phyloP scores from a whole-genome alignment of 2,329 filamentous ascomycete genomes.

The Colletotrichum sojae region DNA sequence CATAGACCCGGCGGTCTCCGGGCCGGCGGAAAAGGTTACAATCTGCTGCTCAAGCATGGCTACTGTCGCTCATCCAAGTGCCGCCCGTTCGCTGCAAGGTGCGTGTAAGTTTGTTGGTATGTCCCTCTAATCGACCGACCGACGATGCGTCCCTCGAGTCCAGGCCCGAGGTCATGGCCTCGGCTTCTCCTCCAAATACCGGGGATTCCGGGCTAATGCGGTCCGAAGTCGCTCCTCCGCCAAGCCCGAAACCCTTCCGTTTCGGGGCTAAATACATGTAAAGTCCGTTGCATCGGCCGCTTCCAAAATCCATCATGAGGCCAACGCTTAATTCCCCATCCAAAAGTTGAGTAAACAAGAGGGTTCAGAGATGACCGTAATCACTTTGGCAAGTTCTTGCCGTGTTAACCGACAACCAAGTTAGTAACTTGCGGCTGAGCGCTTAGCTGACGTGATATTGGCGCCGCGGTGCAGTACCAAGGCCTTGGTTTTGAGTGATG shows the following conservation, averaged over 20 bases:
- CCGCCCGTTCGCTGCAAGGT: neutral
- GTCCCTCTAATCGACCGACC: neutral
- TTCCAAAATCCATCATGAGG: too few species aligned
- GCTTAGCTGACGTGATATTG: too few species aligned
- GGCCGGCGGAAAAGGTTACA: constrained; percentile 44
- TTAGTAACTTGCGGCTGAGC: too few species aligned
- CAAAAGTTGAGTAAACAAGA: too few species aligned
- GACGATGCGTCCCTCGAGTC: neutral
- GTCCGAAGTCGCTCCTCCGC: constrained; percentile 13
- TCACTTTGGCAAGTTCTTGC: too few species aligned
- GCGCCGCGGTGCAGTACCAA: too few species aligned
- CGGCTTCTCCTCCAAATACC: constrained; percentile 2
- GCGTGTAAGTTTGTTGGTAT: neutral
- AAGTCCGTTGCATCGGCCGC: too few species aligned
- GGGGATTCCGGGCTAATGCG: neutral
- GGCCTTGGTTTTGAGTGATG: too few species aligned
- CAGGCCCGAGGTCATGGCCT: neutral
- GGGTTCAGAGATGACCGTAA: too few species aligned
- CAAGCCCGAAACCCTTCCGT: neutral
- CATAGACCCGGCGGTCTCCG: constrained; percentile 33
- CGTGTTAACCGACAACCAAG: too few species aligned
- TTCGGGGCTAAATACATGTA: neutral
- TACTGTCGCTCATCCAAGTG: neutral
- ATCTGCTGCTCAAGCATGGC: constrained; percentile 47
- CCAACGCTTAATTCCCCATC: too few species aligned